phyloP scores from a whole-genome alignment of 306 rosid genomes.

The Pueraria montana region DNA sequence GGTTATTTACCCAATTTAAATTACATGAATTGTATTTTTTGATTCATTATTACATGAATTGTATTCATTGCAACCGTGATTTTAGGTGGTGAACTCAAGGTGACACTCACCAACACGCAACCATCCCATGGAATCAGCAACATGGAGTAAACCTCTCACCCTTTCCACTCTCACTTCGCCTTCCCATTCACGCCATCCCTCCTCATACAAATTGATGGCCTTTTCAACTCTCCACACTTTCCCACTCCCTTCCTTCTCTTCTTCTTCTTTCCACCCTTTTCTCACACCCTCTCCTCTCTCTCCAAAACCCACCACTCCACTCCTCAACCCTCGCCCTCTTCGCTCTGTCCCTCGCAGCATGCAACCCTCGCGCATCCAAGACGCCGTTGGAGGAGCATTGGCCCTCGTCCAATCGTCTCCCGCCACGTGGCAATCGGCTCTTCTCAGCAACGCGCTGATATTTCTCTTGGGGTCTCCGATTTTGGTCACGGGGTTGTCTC shows the following conservation, averaged over 20 bases:
- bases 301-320: constrained; percentile 35
- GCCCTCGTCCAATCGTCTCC: constrained; percentile 78
- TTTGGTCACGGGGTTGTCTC: constrained; percentile 79
- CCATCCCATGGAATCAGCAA: constrained; percentile 26
- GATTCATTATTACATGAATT: too few species aligned
- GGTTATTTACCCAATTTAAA: too few species aligned
- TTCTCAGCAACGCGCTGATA: constrained; percentile 73
- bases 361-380: constrained; percentile 55
- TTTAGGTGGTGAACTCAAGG: not conserved
- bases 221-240: constrained; percentile 46
- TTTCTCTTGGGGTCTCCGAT: constrained; percentile 81
- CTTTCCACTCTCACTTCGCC: not conserved
- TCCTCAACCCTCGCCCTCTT: constrained; percentile 37
- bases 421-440: constrained; percentile 83
- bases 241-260: constrained; percentile 35
- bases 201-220: constrained; percentile 26
- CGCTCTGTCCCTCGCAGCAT: constrained; percentile 36
- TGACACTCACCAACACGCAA: not conserved
- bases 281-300: constrained; percentile 42
- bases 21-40: too few species aligned
- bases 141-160: not conserved
- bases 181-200: constrained; percentile 40
- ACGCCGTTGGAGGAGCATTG: constrained; percentile 62
- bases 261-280: constrained; percentile 12
- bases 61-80: not conserved